phyloP scores from a whole-genome alignment of 805 yeast species.

The Hanseniaspora valbyensis region DNA sequence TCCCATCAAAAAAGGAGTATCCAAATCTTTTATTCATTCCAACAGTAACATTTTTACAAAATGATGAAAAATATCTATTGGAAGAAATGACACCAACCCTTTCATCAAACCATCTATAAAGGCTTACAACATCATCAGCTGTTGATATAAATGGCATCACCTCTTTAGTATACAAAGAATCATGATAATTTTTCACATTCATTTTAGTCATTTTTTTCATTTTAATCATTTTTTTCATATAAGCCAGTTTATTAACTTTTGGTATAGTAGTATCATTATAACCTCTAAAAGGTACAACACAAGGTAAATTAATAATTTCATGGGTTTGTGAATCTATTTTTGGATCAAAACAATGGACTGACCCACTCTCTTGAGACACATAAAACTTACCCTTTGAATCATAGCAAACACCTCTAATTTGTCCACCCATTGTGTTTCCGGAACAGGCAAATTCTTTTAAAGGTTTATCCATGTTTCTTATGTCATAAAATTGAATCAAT shows the following conservation, averaged over 20 bases:
- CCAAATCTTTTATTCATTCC: not conserved
- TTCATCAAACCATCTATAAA: not conserved
- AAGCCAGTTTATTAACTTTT: too few species aligned
- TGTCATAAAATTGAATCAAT: slow-evolving; percentile 60
- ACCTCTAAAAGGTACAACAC: slow-evolving; percentile 32
- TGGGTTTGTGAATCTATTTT: not conserved
- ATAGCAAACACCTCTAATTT: slow-evolving; percentile 45
- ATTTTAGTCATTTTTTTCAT: too few species aligned
- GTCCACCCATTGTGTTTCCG: slow-evolving; percentile 46
- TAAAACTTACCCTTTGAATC: not conserved
- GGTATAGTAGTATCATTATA: slow-evolving; percentile 17
- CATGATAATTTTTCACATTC: not conserved
- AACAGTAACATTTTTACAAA: not conserved
- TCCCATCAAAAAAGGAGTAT: not conserved
- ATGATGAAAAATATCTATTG: not conserved
- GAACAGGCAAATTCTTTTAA: slow-evolving; percentile 49
- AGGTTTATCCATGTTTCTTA: slow-evolving; percentile 49
- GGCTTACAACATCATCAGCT: not conserved
- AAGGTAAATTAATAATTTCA: slow-evolving; percentile 29
- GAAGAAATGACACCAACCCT: not conserved
- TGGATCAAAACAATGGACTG: not conserved
- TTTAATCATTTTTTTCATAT: too few species aligned
- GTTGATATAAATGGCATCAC: not conserved
- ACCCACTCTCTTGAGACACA: not conserved
- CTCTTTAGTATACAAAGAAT: not conserved